A percentile compares a stretch with the other conserved stretches of the same genome.
phyloP scores from a whole-genome alignment of 75 land plant species.

The Isoetes taiwanensis region DNA sequence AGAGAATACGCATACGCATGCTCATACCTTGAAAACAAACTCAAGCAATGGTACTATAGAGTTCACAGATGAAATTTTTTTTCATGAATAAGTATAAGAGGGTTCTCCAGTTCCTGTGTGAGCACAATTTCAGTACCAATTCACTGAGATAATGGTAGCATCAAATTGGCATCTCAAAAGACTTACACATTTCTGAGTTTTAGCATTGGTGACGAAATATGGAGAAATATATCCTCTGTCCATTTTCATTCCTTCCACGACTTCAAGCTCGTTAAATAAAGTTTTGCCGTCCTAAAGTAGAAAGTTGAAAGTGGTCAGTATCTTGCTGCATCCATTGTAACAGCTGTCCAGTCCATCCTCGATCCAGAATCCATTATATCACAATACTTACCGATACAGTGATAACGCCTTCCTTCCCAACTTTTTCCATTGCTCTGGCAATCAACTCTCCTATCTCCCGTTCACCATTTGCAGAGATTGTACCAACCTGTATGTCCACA shows the following conservation, averaged over 20 bases:
- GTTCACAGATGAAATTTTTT: slow-evolving; percentile 57
- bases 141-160: neutral
- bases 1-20: too few relatives aligned
- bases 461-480: slow-evolving; percentile 74
- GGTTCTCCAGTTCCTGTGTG: slow-evolving; percentile 74
- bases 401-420: slow-evolving; percentile 77
- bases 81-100: slow-evolving; percentile 72
- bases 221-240: slow-evolving; percentile 63
- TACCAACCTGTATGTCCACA: too few relatives aligned
- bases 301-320: neutral
- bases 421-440: slow-evolving; percentile 83
- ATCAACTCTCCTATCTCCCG: slow-evolving; percentile 70
- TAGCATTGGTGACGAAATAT: slow-evolving; percentile 45
- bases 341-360: too few relatives aligned
- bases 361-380: too few relatives aligned
- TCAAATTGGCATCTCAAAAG: neutral
- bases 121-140: neutral
- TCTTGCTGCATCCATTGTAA: neutral
- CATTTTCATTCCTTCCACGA: slow-evolving; percentile 63
- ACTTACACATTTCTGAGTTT: slow-evolving; percentile 71
- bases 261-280: slow-evolving; percentile 44
- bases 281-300: slow-evolving; percentile 59
- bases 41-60: slow-evolving; percentile 61
- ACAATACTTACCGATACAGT: slow-evolving; percentile 52
- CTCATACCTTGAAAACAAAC: slow-evolving; percentile 61